Conservation (phyloP, 352 stramenopile species). For the Globisporangium carolinianum region DNA sequence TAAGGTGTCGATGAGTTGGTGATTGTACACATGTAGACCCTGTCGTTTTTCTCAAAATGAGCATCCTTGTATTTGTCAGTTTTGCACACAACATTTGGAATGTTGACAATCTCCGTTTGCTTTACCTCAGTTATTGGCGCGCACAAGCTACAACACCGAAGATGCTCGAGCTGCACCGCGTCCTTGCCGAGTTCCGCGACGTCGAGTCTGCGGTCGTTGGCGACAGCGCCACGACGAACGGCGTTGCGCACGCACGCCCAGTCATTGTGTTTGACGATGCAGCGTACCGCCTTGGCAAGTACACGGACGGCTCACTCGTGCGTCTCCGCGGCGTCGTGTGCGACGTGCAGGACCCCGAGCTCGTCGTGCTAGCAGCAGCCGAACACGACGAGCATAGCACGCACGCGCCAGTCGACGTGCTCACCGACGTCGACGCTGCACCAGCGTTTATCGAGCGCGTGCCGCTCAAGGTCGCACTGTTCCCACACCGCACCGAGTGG, state of each 20-base stretch:
- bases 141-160: not conserved
- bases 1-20: too few relatives aligned
- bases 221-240: not conserved
- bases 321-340: constrained; percentile 63
- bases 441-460: constrained; percentile 54
- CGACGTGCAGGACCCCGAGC: constrained; percentile 67
- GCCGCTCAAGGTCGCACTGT: constrained; percentile 51
- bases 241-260: not conserved
- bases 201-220: constrained; percentile 2
- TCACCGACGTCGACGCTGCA: constrained; percentile 9
- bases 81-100: too few relatives aligned
- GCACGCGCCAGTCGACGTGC: not conserved
- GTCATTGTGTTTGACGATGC: constrained; percentile 44
- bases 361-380: constrained; percentile 34
- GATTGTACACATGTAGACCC: too few relatives aligned
- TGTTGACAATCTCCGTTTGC: too few relatives aligned
- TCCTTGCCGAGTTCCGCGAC: constrained; percentile 8
- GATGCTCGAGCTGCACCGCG: constrained; percentile 11
- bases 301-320: constrained; percentile 47
- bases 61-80: too few relatives aligned
- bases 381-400: not conserved
- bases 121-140: too few relatives aligned
- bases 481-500: constrained; percentile 55
- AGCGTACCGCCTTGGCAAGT: constrained; percentile 34
- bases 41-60: too few relatives aligned